A percentile compares a stretch with the other conserved stretches of the same genome.
Conservation (phyloP, 164 flowering plant species). For the Pachysandra terminalis region DNA sequence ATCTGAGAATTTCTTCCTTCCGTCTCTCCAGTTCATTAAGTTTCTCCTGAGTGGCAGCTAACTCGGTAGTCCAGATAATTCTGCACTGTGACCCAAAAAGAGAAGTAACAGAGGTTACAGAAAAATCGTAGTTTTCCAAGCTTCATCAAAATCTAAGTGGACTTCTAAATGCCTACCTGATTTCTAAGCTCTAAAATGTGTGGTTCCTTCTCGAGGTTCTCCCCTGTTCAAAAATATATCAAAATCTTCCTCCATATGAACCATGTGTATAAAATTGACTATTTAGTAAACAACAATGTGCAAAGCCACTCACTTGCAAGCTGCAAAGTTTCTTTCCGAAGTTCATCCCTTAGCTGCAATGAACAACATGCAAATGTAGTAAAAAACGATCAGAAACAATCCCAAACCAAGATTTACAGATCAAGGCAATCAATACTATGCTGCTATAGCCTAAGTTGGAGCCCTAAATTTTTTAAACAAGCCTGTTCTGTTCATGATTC, state of each 20-base stretch:
- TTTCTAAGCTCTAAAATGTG: conserved; percentile 75
- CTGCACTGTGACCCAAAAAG: conserved; percentile 53
- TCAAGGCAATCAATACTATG: neutral
- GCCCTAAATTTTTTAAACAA: too few relatives aligned
- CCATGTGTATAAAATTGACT: neutral
- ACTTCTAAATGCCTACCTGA: conserved; percentile 44
- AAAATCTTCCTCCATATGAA: neutral
- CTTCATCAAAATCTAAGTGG: neutral
- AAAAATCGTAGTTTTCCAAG: neutral
- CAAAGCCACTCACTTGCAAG: conserved; percentile 70
- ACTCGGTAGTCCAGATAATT: conserved; percentile 86
- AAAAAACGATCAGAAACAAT: neutral
- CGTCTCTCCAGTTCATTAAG: conserved; percentile 64
- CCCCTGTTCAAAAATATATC: conserved; percentile 37
- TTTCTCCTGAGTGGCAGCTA: conserved; percentile 90
- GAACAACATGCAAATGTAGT: neutral
- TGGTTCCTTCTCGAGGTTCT: conserved; percentile 88
- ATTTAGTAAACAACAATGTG: neutral
- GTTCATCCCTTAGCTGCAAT: conserved; percentile 82
- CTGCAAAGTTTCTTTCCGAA: conserved; percentile 81
- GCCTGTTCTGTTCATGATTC: too few relatives aligned
- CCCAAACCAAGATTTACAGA: neutral
- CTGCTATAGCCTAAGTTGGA: too few relatives aligned
- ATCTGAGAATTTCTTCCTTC: conserved; percentile 62
- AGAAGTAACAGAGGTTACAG: neutral